Evolutionary conservation across 495 filamentous ascomycete species (phyloP).

Genomic region (Pyrenula aspistea): DNA sequence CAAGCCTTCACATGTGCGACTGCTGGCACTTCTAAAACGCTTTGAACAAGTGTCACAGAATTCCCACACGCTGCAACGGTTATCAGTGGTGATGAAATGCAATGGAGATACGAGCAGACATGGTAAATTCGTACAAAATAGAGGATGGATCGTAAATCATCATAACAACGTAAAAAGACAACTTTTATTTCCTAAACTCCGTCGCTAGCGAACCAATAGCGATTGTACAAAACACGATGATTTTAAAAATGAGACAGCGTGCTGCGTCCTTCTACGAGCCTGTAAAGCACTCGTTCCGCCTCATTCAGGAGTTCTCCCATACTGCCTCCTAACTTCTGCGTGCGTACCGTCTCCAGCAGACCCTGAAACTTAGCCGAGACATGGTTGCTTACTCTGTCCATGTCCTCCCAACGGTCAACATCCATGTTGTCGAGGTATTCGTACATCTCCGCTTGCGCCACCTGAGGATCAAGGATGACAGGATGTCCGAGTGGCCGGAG

Average conservation of each 20-base stretch:
- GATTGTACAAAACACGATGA: background rate
- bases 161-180: no score
- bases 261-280: constrained; percentile 6
- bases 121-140: no score
- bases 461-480: constrained; percentile 5
- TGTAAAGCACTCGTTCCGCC: constrained; percentile 8
- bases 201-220: no score
- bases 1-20: no score
- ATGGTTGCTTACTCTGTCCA: constrained; percentile 1
- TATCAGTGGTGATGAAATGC: no score
- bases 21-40: no score
- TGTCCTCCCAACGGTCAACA: constrained; percentile 2
- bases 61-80: no score
- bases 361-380: constrained; percentile 1
- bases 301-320: constrained; percentile 11
- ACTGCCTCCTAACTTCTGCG: constrained; percentile 1
- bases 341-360: constrained; percentile 3
- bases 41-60: no score
- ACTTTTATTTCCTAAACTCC: no score
- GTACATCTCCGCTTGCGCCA: constrained; percentile 5
- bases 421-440: constrained; percentile 1
- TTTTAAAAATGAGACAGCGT: background rate
- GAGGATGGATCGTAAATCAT: no score
- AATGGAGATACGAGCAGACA: no score
- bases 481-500: constrained; percentile 2